Base-by-base conservation (phyloP, 345 rosid species). In the Capsella bursapastoris region DNA sequence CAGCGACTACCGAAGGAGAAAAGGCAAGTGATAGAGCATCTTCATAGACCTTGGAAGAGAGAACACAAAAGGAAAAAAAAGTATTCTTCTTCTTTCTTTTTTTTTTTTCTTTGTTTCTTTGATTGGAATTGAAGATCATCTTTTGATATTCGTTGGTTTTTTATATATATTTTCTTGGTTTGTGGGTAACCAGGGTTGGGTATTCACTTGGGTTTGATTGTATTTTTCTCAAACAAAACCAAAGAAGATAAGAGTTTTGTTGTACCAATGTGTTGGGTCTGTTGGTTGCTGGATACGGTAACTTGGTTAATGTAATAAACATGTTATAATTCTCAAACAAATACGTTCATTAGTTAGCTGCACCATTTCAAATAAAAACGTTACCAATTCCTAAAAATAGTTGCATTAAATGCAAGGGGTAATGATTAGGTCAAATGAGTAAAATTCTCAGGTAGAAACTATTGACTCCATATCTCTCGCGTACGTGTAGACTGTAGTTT, bases 1-100 rank as follows among this genome's bases (percentile, higher is more conserved):
- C 75, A 3, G 80, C 71, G 0, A 76, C 80, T 55, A 76, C 75
- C 0, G 75, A 76, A 62, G 75, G 80, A 16, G 80, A 70, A 69
- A 76, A 76, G 38, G 80, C 28, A 10, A 70, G 75, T 76, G 80
- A 76, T 76, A 63, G 80, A 76, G 80, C 80, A 56, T 76, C 80
- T 0, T 76, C 80, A 35, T 76, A 76, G 47, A 34, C 44, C 41
- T 35, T 32, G 14, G 14, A 62, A 68, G 45, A 52, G 67, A 56
- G 49, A 45, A 43, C 35, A 15, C 71, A 56, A 62, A 6, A 6
- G 35, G 32, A 55, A 18, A 55, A 12, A 35, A 7, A 55, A 8
- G 37, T 52, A 55, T 69, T 69, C 35, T 53, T 75, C 18, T 12
- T 28, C 1, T 55, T 74, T n/a, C n/a, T 12, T 34, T 34, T 6